Percentiles rank a stretch among this genome's conserved stretches.
These are phyloP conservation scores for Chlamydomonas sphaeroides DNA, from an alignment of 139 green algal genomes.

Conservation along the genomic window DNA sequence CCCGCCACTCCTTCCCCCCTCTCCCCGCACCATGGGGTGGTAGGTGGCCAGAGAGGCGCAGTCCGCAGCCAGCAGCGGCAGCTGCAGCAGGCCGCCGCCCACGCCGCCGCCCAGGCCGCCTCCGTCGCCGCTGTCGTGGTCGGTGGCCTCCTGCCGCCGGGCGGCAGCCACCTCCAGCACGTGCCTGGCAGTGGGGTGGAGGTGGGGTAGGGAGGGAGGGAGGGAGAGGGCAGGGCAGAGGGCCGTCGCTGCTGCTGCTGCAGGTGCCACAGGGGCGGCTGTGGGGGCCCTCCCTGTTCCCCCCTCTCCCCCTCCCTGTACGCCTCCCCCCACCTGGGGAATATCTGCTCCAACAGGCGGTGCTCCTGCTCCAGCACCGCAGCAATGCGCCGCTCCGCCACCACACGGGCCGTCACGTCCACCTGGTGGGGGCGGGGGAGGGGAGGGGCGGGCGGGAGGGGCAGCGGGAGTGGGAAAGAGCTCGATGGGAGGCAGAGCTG, in stretches of 20 bases:
- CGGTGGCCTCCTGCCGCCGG: background rate
- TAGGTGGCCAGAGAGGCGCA: background rate
- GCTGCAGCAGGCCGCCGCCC: background rate
- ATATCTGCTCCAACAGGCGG: conserved; percentile 3
- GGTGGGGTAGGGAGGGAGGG: too few relatives aligned
- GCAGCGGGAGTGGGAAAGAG: too few relatives aligned
- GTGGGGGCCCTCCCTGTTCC: background rate
- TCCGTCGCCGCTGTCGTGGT: background rate
- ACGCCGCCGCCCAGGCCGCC: background rate
- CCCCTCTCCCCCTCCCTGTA: too few relatives aligned
- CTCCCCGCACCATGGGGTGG: background rate
- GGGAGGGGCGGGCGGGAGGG: too few relatives aligned
- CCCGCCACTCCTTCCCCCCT: too few relatives aligned
- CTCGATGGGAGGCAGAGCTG: too few relatives aligned
- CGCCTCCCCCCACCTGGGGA: background rate
- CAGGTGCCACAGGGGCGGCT: too few relatives aligned
- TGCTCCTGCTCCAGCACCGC: background rate
- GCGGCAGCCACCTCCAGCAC: background rate
- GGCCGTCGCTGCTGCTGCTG: too few relatives aligned
- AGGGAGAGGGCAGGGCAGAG: background rate
- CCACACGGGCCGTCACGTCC: background rate
- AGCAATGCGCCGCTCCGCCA: background rate
- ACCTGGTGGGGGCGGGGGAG: background rate
- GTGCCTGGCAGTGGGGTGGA: background rate
- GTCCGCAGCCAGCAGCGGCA: background rate